Conservation (phyloP, 116 monocot genomes). For the Thalassia testudinum region DNA sequence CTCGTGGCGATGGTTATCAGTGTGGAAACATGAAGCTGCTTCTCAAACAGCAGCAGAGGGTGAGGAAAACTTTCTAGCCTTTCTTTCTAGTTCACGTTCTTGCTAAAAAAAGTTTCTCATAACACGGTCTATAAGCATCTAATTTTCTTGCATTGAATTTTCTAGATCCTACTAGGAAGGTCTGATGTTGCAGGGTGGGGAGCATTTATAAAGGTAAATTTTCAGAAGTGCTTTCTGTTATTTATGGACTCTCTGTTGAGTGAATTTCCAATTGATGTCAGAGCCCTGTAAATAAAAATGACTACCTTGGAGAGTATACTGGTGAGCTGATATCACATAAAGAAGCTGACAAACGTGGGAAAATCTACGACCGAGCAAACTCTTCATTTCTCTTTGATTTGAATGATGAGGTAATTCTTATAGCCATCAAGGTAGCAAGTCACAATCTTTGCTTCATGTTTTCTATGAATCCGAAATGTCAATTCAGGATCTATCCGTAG, state of each 20-base stretch:
- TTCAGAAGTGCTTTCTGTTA: not conserved
- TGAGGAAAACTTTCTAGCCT: no score
- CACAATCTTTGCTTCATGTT: no score
- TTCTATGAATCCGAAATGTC: no score
- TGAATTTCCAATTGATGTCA: conserved; percentile 4
- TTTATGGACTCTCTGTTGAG: not conserved
- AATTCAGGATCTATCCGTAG: no score
- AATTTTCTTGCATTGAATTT: not conserved
- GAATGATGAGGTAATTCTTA: conserved; percentile 74
- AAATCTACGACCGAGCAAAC: conserved; percentile 95
- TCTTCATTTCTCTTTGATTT: conserved; percentile 98
- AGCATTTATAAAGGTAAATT: conserved; percentile 74
- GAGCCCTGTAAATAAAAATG: conserved; percentile 95
- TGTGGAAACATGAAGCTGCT: conserved; percentile 99
- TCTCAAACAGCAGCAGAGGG: conserved; percentile 82
- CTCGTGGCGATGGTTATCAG: conserved; percentile 76
- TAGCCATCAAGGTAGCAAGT: no score
- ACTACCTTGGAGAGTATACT: conserved; percentile 98
- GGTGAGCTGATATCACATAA: conserved; percentile 92
- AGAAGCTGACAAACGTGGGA: conserved; percentile 99
- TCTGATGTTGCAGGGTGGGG: conserved; percentile 99
- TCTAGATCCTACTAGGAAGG: conserved; percentile 73
- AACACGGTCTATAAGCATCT: not conserved
- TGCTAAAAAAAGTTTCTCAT: no score
- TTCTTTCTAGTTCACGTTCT: no score